Evolutionary conservation across 441 rosid genomes (phyloP), one percentile per base, ranked within the genome.

Genomic region (Theobroma grandiflorum): DNA sequence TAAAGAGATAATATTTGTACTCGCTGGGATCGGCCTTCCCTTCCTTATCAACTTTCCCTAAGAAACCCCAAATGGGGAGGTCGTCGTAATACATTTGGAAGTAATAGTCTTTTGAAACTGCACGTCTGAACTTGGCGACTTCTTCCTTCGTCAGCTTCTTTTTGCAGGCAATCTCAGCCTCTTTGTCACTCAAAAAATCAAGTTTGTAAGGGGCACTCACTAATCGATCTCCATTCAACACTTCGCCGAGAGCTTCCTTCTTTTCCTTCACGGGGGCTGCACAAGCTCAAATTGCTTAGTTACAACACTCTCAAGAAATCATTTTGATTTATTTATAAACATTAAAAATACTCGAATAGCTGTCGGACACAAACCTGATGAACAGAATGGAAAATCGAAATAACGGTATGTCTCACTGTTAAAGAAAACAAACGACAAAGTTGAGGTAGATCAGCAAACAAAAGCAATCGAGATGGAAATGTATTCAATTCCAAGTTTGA

Each of bases 1-100:
- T 88, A 79, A 82, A 89, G 59, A 89, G 89, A 52, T 76, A 84
- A 78, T 86, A 86, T 63, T 69, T 84, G 77, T 80, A 86, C 22
- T 86, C 86, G 4, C 89, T 83, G 0, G 93, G 90, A 59, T 90
- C 85, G 18, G 81, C 59, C 50, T 71, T 86, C 50, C 84, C 82
- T 53, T 85, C 91, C 80, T 77, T 90, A 68, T 86, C 89, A 84
- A 87, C 88, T 80, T 82, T 86, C 40, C 91, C 93, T 14, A 88
- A 76, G 78, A 90, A 90, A 47, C 90, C 91, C 90, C 88, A 90
- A 40, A 90, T 82, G 4, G 93, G 93, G 71, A 90, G 81, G 84
- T 90, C 93, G 79, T 88, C 93, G 84, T 83, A 90, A 80, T 90
- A 90, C 93, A 88, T 90, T 81, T 88, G 93, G 78, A 90, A 90